A percentile compares a stretch with the other conserved stretches of the same genome.
Conservation (phyloP, 768 basidiomycete genomes). For the Russula virescens region DNA sequence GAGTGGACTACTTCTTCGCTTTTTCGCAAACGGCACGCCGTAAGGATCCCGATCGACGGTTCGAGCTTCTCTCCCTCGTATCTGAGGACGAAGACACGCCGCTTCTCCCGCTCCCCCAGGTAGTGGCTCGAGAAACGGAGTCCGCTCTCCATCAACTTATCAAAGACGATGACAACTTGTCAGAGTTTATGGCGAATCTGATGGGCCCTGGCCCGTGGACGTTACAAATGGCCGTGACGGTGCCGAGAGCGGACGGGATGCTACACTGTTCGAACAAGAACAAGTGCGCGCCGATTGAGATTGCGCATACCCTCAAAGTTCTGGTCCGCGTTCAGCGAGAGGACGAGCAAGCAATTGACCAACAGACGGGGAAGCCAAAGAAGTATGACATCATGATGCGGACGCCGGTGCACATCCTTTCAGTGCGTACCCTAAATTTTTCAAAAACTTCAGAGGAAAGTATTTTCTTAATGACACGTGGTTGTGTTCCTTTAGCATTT, state of each 20-base stretch:
- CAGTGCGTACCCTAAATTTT: conserved; percentile 45
- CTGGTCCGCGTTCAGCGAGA: conserved; percentile 79
- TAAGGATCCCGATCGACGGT: conserved; percentile 47
- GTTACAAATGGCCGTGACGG: conserved; percentile 57
- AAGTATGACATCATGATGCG: conserved; percentile 84
- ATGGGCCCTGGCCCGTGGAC: conserved; percentile 47
- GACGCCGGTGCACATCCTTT: conserved; percentile 80
- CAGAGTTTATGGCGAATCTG: conserved; percentile 27
- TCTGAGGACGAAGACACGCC: conserved; percentile 30
- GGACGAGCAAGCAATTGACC: conserved; percentile 57
- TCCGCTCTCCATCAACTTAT: conserved; percentile 74
- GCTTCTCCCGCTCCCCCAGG: conserved; percentile 58
- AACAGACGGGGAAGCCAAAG: conserved; percentile 67
- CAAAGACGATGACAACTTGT: conserved; percentile 50
- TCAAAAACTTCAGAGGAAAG: neutral
- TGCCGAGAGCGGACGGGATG: conserved; percentile 54
- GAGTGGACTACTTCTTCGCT: conserved; percentile 81
- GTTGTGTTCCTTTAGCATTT: conserved; percentile 1
- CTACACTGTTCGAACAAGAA: conserved; percentile 81
- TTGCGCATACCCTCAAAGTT: conserved; percentile 75
- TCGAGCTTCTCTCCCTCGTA: conserved; percentile 1
- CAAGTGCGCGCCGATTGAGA: conserved; percentile 63
- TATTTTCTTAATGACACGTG: neutral
- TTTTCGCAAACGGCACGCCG: conserved; percentile 60
- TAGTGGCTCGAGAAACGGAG: conserved; percentile 51